Conservation (phyloP, 352 stramenopile species). For the Blastocystis sp. region DNA sequence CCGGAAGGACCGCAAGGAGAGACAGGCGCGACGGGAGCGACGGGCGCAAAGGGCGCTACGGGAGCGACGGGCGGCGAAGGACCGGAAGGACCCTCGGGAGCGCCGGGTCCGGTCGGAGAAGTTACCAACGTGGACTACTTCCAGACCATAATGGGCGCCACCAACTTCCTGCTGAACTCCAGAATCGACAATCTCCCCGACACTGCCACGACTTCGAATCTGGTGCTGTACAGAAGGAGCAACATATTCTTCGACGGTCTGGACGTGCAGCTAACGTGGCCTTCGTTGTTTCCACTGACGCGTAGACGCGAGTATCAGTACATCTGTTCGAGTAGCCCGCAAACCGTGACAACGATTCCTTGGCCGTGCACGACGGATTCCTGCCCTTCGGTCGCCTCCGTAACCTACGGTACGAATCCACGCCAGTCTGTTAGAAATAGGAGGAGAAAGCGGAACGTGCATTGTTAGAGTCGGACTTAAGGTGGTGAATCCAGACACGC, state of each 20-base stretch:
- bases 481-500: constrained; percentile 31
- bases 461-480: constrained; percentile 12
- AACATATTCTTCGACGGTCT: background rate
- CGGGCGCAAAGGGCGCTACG: constrained; percentile 4
- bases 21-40: constrained; percentile 14
- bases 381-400: background rate
- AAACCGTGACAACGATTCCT: background rate
- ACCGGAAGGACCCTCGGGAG: constrained; percentile 17
- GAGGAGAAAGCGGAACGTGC: constrained; percentile 25
- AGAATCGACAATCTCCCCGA: constrained; percentile 33
- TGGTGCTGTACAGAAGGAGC: constrained; percentile 9
- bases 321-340: background rate
- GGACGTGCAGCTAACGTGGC: background rate
- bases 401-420: constrained; percentile 6
- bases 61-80: constrained; percentile 16
- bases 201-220: background rate
- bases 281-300: background rate
- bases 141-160: constrained; percentile 7
- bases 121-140: constrained; percentile 8
- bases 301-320: background rate
- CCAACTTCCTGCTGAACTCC: constrained; percentile 30
- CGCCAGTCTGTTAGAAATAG: background rate
- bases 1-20: background rate
- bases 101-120: constrained; percentile 1
- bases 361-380: constrained; percentile 41